Percentiles rank a stretch among this genome's conserved stretches.
phyloP scores from a whole-genome alignment of 768 basidiomycete genomes.

The Mycena vulgaris region DNA sequence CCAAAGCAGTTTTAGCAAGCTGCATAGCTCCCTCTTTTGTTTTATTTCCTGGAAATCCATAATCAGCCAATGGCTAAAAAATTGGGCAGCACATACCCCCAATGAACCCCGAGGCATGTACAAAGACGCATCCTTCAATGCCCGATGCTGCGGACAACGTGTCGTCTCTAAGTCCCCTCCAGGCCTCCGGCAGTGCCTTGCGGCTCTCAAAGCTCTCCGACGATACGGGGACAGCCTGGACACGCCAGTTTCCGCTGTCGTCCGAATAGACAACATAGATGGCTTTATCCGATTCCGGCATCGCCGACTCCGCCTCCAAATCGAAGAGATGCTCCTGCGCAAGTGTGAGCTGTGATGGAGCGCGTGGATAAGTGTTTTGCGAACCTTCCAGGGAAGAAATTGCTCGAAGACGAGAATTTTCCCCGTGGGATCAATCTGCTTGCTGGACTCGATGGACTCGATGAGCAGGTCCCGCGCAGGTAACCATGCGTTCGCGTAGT shows the following conservation, averaged over 20 bases:
- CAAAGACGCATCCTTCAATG: slow-evolving; percentile 89
- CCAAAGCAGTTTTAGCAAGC: slow-evolving; percentile 81
- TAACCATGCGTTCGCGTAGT: slow-evolving; percentile 92
- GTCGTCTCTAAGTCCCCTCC: slow-evolving; percentile 94
- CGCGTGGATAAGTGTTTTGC: slow-evolving; percentile 22
- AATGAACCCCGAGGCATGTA: slow-evolving; percentile 97
- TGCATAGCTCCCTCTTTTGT: slow-evolving; percentile 90
- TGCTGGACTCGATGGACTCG: slow-evolving; percentile 67
- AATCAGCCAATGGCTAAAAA: slow-evolving; percentile 14
- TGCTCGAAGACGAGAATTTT: slow-evolving; percentile 85
- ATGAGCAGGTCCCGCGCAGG: slow-evolving; percentile 89
- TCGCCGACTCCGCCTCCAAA: slow-evolving; percentile 74
- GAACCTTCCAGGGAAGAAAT: slow-evolving; percentile 92
- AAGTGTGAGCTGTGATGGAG: not conserved
- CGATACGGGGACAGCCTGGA: slow-evolving; percentile 91
- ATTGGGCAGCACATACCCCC: slow-evolving; percentile 72
- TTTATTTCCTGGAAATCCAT: slow-evolving; percentile 75
- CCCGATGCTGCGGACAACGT: slow-evolving; percentile 80
- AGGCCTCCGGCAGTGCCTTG: slow-evolving; percentile 92
- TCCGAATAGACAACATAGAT: slow-evolving; percentile 94
- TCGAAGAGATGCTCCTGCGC: slow-evolving; percentile 89
- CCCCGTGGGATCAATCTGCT: slow-evolving; percentile 79
- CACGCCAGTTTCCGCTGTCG: slow-evolving; percentile 85
- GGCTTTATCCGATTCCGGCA: slow-evolving; percentile 66
- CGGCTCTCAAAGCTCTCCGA: slow-evolving; percentile 92